Percentiles rank a stretch among this genome's conserved stretches.
Conservation (phyloP, 441 rosid genomes). For the Brassica balearica region DNA sequence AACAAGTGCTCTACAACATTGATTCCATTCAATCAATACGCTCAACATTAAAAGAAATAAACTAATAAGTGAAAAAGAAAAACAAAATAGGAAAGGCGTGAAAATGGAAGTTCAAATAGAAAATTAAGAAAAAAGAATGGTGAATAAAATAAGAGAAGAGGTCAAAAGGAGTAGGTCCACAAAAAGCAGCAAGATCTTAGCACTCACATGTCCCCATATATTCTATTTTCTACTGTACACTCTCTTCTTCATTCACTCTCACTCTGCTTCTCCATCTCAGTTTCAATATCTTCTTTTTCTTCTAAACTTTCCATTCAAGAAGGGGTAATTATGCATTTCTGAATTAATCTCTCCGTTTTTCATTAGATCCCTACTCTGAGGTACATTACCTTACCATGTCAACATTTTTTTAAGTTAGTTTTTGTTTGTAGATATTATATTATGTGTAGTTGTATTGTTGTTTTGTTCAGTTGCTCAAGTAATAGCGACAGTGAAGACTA, state of each 20-base stretch:
- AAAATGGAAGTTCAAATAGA: background rate
- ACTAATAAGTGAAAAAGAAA: background rate
- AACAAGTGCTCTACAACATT: constrained; percentile 22
- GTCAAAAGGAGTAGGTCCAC: constrained; percentile 45
- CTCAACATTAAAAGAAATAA: constrained; percentile 34
- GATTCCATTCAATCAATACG: constrained; percentile 31
- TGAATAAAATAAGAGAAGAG: constrained; percentile 36
- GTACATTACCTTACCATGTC: constrained; percentile 34
- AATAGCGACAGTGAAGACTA: constrained; percentile 27
- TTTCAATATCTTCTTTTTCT: constrained; percentile 31
- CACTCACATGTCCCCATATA: constrained; percentile 42
- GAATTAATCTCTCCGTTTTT: background rate
- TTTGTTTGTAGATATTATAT: constrained; percentile 13
- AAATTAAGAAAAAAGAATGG: background rate
- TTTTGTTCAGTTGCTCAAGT: constrained; percentile 40
- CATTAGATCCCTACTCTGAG: constrained; percentile 29
- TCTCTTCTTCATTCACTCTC: constrained; percentile 38
- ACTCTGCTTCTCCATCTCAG: constrained; percentile 25
- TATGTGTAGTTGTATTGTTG: constrained; percentile 34
- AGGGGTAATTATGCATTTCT: background rate
- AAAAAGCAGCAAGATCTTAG: constrained; percentile 44
- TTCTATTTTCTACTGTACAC: constrained; percentile 49
- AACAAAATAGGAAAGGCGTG: background rate
- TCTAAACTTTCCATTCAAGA: constrained; percentile 25
- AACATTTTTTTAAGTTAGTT: background rate